Percentiles rank a stretch among this genome's conserved stretches.
Evolutionary conservation across 352 stramenopile genomes (phyloP).

Genomic region (Pythium sp.): DNA sequence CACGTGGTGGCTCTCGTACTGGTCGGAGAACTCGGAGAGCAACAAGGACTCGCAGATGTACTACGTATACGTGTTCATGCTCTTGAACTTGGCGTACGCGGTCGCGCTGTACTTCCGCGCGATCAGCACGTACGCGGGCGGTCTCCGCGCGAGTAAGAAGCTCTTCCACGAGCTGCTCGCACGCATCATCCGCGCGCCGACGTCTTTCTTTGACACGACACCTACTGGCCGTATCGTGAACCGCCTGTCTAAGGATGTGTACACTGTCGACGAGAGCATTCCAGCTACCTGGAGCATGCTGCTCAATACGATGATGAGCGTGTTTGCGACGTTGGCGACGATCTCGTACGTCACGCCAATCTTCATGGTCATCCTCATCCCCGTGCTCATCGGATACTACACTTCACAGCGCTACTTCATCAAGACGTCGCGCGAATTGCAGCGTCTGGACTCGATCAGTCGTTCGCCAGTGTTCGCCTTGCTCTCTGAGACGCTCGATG

Average conservation of each 20-base stretch:
- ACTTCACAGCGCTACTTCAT: slow-evolving; percentile 92
- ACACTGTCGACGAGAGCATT: slow-evolving; percentile 75
- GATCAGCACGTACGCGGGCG: slow-evolving; percentile 55
- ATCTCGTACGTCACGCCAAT: slow-evolving; percentile 70
- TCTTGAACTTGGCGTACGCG: slow-evolving; percentile 56
- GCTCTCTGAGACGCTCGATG: slow-evolving; percentile 93
- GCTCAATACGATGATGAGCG: slow-evolving; percentile 68
- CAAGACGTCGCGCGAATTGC: slow-evolving; percentile 89
- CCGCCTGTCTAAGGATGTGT: slow-evolving; percentile 73
- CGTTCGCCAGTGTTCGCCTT: slow-evolving; percentile 94
- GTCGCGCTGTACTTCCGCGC: slow-evolving; percentile 62
- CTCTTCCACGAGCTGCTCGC: slow-evolving; percentile 79
- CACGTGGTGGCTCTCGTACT: slow-evolving; percentile 91
- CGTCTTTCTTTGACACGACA: slow-evolving; percentile 83
- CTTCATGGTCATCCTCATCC: slow-evolving; percentile 74
- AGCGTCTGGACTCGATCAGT: slow-evolving; percentile 94
- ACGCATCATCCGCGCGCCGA: slow-evolving; percentile 85
- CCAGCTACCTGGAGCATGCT: slow-evolving; percentile 66
- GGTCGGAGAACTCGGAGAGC: slow-evolving; percentile 56
- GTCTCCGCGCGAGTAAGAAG: slow-evolving; percentile 48
- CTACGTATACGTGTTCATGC: slow-evolving; percentile 86
- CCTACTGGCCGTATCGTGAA: slow-evolving; percentile 78
- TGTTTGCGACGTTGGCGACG: slow-evolving; percentile 57
- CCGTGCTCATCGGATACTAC: slow-evolving; percentile 66
- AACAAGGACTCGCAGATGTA: slow-evolving; percentile 54